phyloP scores from a whole-genome alignment of 2,329 filamentous ascomycete genomes.

The Botryotinia globosa region DNA sequence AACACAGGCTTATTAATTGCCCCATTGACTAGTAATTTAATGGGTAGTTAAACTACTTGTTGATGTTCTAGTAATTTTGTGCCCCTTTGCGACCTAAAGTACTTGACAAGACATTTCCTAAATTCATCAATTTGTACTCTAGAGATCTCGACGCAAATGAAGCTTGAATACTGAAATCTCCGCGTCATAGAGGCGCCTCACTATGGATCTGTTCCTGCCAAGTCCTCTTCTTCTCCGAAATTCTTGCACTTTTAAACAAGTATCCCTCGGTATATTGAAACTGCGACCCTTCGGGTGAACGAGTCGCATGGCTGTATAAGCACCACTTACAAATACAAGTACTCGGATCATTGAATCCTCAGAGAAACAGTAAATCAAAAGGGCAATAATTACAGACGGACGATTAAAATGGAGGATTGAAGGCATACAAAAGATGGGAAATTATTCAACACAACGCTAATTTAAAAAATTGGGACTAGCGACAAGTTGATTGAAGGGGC shows the following conservation, averaged over 20 bases:
- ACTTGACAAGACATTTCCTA: neutral
- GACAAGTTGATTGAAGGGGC: neutral
- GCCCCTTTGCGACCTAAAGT: neutral
- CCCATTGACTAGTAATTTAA: neutral
- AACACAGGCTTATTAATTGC: neutral
- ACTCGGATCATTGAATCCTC: neutral
- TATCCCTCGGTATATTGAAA: neutral
- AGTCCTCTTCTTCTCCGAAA: too few species aligned
- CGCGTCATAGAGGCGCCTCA: too few species aligned
- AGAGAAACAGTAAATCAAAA: neutral
- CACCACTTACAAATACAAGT: neutral
- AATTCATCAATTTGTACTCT: neutral
- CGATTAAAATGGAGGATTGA: neutral
- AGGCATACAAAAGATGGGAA: neutral
- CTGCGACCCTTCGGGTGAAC: neutral
- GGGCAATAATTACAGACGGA: neutral
- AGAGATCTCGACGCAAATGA: accelerated
- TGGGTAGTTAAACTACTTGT: neutral
- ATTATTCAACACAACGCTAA: neutral
- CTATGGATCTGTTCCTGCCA: neutral
- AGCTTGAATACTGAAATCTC: neutral
- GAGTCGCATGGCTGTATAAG: neutral
- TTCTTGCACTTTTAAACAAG: too few species aligned
- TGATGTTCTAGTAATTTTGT: neutral
- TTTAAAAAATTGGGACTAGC: neutral